Evolutionary conservation across 768 basidiomycete genomes (phyloP).

Genomic region (Mycena rebaudengoi): DNA sequence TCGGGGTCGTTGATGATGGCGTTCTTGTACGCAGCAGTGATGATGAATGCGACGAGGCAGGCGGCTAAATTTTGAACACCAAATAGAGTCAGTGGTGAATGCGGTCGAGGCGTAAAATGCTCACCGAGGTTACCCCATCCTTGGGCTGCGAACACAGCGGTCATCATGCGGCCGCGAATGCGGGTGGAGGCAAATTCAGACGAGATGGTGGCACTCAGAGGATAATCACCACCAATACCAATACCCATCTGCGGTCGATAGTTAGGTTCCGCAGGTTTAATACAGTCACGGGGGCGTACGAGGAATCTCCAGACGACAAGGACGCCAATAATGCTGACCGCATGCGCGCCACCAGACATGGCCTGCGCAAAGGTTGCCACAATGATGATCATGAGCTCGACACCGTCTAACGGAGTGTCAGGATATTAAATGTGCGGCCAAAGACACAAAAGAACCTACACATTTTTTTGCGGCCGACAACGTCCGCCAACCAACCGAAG

Average conservation of each 20-base stretch:
- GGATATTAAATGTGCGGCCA: neutral
- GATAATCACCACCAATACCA: constrained; percentile 92
- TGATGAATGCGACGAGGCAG: constrained; percentile 56
- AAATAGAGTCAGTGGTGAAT: too few species aligned
- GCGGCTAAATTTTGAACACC: too few species aligned
- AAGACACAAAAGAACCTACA: constrained; percentile 54
- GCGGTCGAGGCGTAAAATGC: too few species aligned
- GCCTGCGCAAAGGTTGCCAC: constrained; percentile 83
- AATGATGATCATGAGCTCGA: constrained; percentile 85
- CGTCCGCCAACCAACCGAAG: constrained; percentile 84
- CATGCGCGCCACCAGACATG: constrained; percentile 70
- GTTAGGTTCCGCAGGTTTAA: too few species aligned
- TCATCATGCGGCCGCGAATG: constrained; percentile 89
- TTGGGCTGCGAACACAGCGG: constrained; percentile 84
- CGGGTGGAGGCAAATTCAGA: constrained; percentile 87
- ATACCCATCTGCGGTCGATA: constrained; percentile 26
- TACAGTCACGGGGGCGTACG: constrained; percentile 16
- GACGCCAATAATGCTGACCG: constrained; percentile 75
- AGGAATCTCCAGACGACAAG: constrained; percentile 88
- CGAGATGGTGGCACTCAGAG: constrained; percentile 84
- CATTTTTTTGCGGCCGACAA: constrained; percentile 82
- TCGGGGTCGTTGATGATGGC: neutral
- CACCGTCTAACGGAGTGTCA: constrained; percentile 54
- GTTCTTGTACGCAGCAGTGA: neutral
- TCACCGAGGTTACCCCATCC: constrained; percentile 87